Base-by-base conservation (phyloP, 2,329 filamentous ascomycete species). In the Fulvia fulva region DNA sequence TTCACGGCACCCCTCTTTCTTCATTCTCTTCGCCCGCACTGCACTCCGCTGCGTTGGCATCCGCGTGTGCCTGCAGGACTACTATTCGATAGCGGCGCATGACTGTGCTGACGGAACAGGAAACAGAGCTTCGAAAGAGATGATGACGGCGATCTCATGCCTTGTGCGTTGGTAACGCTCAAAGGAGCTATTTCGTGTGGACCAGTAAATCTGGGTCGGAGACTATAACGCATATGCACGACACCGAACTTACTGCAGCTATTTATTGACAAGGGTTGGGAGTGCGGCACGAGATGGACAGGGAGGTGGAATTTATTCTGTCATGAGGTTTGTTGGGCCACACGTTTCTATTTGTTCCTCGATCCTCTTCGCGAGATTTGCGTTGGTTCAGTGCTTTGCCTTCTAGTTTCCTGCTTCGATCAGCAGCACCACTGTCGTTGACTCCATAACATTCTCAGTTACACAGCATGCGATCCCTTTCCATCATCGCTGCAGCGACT, bases 401-500 rank as follows among this genome's bases (percentile, higher is more conserved):
- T 53, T 26, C 4, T 34, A 6, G 32, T 34, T 25, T 32, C 34
- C 52, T 25, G 43, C 28, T 34, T 16, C 5, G n/a, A 23, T 7
- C 4, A 19, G 14, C 49, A 53, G 7, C 21, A 25, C 19, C n/a
- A 11, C 34, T 43, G 9, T 26, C 8, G 16, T 26, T 46, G 44
- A 7, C 4, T 12, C 8, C 28, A 9, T 2, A 32, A 19, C 44
- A 12, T 12, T 46, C 19, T 46, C 16, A 23, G 11, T 2, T 23
- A 23, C 26, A 28, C 26, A 53, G 2, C 3, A 57, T 57, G 55
- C 23, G 55, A 21, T 57, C 55, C 28, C n/a, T 57, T 32, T 34
- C 41, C 22, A 22, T 53, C 1, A 30, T 57, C 30, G 53, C 28
- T 25, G 55, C 50, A 25, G 49, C 55, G 12, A 57, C 55, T 11